Conservation (phyloP, 768 basidiomycete genomes). For the Tubosaeta sp. region DNA sequence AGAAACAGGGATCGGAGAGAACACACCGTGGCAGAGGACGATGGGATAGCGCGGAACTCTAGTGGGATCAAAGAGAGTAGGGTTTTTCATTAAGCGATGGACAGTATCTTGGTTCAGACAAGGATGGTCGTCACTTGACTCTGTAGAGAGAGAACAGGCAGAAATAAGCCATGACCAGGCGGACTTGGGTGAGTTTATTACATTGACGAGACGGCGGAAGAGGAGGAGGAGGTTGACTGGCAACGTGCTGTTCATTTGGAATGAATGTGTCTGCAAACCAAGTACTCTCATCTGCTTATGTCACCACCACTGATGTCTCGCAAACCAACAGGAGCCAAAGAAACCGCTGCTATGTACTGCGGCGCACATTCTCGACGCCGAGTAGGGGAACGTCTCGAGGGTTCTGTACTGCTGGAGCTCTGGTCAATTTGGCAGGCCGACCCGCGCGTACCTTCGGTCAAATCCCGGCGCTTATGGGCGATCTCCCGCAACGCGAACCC, state of each 20-base stretch:
- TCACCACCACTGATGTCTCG: slow-evolving; percentile 11
- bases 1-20: not conserved
- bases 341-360: not conserved
- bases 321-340: not conserved
- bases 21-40: slow-evolving; percentile 88
- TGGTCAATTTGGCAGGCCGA: slow-evolving; percentile 28
- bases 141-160: slow-evolving; percentile 1
- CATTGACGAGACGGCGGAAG: slow-evolving; percentile 62
- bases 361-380: not conserved
- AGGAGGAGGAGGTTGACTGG: slow-evolving; percentile 58
- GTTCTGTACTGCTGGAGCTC: slow-evolving; percentile 19
- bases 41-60: slow-evolving; percentile 84
- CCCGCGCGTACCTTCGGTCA: slow-evolving; percentile 26
- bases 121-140: slow-evolving; percentile 6
- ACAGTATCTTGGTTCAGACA: slow-evolving; percentile 43
- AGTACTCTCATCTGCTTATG: slow-evolving; percentile 12
- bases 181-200: slow-evolving; percentile 31
- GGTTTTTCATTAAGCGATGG: slow-evolving; percentile 69
- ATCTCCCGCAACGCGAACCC: slow-evolving; percentile 17
- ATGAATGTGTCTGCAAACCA: not conserved
- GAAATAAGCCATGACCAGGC: slow-evolving; percentile 17
- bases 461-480: slow-evolving; percentile 27
- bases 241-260: slow-evolving; percentile 42
- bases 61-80: slow-evolving; percentile 72
- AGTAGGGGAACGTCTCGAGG: slow-evolving; percentile 10